Percentiles rank a stretch among this genome's conserved stretches.
Evolutionary conservation across 441 rosid species (phyloP).

Genomic region (Euphorbia corollata): DNA sequence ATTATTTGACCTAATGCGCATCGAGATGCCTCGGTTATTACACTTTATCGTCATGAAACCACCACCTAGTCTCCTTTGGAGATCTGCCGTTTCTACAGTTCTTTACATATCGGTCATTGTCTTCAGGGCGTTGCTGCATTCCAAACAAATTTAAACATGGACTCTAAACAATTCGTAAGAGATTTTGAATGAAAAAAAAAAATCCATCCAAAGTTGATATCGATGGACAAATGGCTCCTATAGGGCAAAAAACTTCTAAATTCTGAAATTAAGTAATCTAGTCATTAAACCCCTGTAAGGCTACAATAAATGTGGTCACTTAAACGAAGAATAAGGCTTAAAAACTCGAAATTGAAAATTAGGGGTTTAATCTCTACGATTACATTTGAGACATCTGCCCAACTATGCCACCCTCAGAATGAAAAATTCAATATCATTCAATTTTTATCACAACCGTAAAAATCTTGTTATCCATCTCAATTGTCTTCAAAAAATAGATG

Average conservation of each 20-base stretch:
- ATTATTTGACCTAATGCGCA: conserved; percentile 28
- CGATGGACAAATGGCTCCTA: neutral
- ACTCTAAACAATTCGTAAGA: neutral
- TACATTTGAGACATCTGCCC: neutral
- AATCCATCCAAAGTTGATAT: neutral
- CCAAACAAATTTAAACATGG: conserved; percentile 4
- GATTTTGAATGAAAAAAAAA: neutral
- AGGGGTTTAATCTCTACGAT: neutral
- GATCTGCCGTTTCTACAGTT: conserved; percentile 95
- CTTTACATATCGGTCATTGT: conserved; percentile 91
- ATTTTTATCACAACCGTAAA: neutral
- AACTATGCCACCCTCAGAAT: neutral
- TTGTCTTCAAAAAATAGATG: conserved; percentile 2
- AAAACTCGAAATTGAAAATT: neutral
- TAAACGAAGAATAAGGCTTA: neutral
- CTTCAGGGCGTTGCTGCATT: conserved; percentile 96
- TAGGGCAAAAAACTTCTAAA: neutral
- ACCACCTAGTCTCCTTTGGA: conserved; percentile 99
- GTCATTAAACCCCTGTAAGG: neutral
- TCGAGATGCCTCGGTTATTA: conserved; percentile 28
- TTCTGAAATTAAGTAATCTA: neutral
- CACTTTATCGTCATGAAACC: conserved; percentile 97
- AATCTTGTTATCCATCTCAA: neutral
- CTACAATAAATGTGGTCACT: neutral
- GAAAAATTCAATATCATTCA: neutral